Evolutionary conservation across 192 early-diverging fungal species (phyloP).

Genomic region (Umbelopsis isabellina): DNA sequence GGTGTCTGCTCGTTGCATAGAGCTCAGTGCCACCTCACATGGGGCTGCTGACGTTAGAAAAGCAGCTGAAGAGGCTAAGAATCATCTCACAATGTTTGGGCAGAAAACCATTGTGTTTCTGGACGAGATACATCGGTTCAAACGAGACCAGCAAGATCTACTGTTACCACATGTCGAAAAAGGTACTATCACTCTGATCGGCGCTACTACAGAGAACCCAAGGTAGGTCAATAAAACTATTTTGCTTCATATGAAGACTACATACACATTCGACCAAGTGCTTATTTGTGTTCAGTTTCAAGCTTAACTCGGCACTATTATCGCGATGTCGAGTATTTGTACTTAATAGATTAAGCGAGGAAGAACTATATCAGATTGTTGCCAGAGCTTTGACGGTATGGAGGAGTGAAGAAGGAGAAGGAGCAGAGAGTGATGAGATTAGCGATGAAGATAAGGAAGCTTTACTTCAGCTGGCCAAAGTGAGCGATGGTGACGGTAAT

Average conservation of each 20-base stretch:
- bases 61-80: constrained; percentile 71
- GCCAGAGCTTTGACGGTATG: constrained; percentile 55
- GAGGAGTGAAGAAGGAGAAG: constrained; percentile 28
- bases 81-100: constrained; percentile 53
- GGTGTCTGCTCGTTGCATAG: constrained; percentile 51
- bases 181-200: constrained; percentile 70
- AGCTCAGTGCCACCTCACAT: constrained; percentile 57
- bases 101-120: constrained; percentile 78
- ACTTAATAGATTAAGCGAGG: constrained; percentile 62
- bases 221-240: constrained; percentile 13
- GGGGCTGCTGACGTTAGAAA: constrained; percentile 66
- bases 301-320: constrained; percentile 80
- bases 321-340: constrained; percentile 80
- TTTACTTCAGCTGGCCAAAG: constrained; percentile 55
- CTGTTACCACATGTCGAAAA: constrained; percentile 82
- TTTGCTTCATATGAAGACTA: neutral
- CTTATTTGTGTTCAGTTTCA: constrained; percentile 46
- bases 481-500: constrained; percentile 81
- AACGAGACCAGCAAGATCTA: constrained; percentile 86
- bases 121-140: constrained; percentile 92
- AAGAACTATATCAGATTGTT: constrained; percentile 67
- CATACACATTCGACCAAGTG: neutral
- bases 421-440: constrained; percentile 23
- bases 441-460: constrained; percentile 40
- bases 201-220: constrained; percentile 83